Evolutionary conservation across 352 stramenopile species (phyloP).

Genomic region (Globisporangium recalcitrans): DNA sequence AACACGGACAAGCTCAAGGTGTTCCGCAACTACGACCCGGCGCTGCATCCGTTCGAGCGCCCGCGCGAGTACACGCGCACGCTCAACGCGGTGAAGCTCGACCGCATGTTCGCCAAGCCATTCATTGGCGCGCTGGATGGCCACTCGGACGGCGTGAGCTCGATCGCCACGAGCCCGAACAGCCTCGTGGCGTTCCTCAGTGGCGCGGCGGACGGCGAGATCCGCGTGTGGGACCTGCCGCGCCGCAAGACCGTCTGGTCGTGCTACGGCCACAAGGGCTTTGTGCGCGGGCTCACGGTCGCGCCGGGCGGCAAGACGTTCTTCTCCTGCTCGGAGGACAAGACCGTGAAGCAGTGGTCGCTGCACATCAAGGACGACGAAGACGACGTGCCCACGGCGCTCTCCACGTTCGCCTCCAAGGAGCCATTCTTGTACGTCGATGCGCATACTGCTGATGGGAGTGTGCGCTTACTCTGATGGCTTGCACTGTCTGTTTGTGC

Average conservation of each 20-base stretch:
- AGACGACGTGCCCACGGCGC: slow-evolving; percentile 59
- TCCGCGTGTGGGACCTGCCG: slow-evolving; percentile 97
- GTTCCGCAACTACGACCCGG: slow-evolving; percentile 96
- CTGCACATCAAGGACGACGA: slow-evolving; percentile 66
- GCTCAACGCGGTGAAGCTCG: slow-evolving; percentile 96
- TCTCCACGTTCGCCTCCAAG: slow-evolving; percentile 79
- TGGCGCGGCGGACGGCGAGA: slow-evolving; percentile 90
- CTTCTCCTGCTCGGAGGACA: slow-evolving; percentile 94
- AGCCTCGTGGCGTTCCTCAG: slow-evolving; percentile 87
- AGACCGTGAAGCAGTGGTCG: slow-evolving; percentile 92
- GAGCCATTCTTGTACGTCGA: slow-evolving; percentile 80
- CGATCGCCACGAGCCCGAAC: slow-evolving; percentile 87
- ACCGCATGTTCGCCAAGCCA: slow-evolving; percentile 98
- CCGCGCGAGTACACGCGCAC: slow-evolving; percentile 94
- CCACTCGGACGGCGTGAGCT: slow-evolving; percentile 96
- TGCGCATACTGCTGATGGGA: too few species aligned
- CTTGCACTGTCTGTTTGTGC: slow-evolving; percentile 5
- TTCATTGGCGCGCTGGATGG: slow-evolving; percentile 97
- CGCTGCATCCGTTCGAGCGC: slow-evolving; percentile 92
- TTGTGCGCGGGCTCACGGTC: slow-evolving; percentile 90
- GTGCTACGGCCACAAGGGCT: slow-evolving; percentile 90
- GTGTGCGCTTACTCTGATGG: too few species aligned
- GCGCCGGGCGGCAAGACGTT: slow-evolving; percentile 80
- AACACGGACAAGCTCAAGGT: slow-evolving; percentile 92
- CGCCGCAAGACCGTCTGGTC: slow-evolving; percentile 91